These are phyloP conservation scores for Penicillium ochrochloron DNA, from an alignment of 495 filamentous ascomycete genomes.

Conservation along the genomic window DNA sequence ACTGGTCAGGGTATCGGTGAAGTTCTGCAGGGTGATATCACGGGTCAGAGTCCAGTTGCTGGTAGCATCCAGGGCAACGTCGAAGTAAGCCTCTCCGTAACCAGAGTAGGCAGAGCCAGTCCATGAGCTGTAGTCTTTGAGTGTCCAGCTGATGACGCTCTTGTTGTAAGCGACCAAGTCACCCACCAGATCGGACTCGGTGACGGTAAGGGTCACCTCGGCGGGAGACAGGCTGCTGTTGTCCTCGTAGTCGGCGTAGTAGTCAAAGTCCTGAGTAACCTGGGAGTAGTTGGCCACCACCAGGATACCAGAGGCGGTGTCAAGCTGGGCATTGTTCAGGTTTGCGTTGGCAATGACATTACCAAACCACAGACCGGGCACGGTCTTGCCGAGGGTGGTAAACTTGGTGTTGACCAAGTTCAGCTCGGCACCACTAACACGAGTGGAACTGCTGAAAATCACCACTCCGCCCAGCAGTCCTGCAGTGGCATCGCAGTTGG, in stretches of 20 bases:
- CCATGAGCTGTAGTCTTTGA: conserved; percentile 18
- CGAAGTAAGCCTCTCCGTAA: conserved; percentile 16
- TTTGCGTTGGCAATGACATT: conserved; percentile 18
- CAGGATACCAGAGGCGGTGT: conserved; percentile 18
- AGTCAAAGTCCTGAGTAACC: conserved; percentile 26
- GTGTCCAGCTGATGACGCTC: conserved; percentile 18
- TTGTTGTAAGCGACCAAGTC: conserved; percentile 26
- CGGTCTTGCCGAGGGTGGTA: conserved; percentile 12
- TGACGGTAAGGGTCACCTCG: conserved; percentile 13
- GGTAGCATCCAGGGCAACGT: conserved; percentile 22
- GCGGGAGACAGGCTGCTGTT: conserved; percentile 19
- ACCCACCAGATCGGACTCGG: conserved; percentile 17
- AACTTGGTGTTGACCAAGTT: conserved; percentile 24
- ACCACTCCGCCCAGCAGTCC: conserved; percentile 23
- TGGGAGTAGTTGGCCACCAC: conserved; percentile 26
- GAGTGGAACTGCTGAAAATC: conserved; percentile 19
- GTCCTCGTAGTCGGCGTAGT: conserved; percentile 22
- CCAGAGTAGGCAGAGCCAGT: conserved; percentile 25
- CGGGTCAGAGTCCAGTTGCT: conserved; percentile 26
- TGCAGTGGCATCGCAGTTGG: conserved; percentile 19
- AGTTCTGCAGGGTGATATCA: conserved; percentile 20
- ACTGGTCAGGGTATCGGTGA: conserved; percentile 16
- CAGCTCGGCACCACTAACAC: conserved; percentile 11
- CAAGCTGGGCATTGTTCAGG: conserved; percentile 12
- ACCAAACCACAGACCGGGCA: conserved; percentile 26